Evolutionary conservation across 352 stramenopile genomes (phyloP), one percentile per base, ranked within the genome.

Genomic region (Phytophthora europaea): DNA sequence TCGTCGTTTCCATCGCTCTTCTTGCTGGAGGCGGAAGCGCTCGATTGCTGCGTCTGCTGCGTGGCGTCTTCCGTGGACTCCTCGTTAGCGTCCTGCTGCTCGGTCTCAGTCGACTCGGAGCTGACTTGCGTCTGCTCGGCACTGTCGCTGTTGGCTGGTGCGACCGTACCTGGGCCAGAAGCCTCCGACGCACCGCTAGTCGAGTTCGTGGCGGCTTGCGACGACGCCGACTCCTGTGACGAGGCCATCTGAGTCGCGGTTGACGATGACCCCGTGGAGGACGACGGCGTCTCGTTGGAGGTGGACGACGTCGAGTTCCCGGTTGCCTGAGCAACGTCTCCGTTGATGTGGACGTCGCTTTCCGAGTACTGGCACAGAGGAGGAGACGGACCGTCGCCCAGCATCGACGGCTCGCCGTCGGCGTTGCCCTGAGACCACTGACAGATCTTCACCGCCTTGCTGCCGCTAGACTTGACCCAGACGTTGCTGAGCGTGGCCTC

Each of bases 371-470:
- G 36, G 36, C 36, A 43, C 12, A 43, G 36, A 12, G 36, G 36
- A 13, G 36, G 36, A 15, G 36, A 43, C 12, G 36, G 36, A 5
- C 36, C 36, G 13, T 43, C 12, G 36, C 36, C 36, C 36, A 43
- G 36, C 10, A 43, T 67, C 20, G 43, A 70, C 8, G 65, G 68
- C 53, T 78, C 67, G 13, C 48, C 61, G 55, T 70, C n/a, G 23
- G 64, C 62, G 53, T 59, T 78, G 50, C 71, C 60, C 64, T 75
- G 55, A 15, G 65, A 72, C 65, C 65, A 72, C 56, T 66, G 65
- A 34, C 65, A 72, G 12, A 71, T 47, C 43, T 61, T 61, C 43
- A 65, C 48, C 43, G 33, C 65, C 13, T 43, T 58, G 22, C 18
- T 4, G n/a, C 40, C 51, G 28, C 55, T 65, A 6, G 65, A 51